Base-by-base conservation (phyloP, 208 protist genomes). In the Trypanosoma scelopori region DNA sequence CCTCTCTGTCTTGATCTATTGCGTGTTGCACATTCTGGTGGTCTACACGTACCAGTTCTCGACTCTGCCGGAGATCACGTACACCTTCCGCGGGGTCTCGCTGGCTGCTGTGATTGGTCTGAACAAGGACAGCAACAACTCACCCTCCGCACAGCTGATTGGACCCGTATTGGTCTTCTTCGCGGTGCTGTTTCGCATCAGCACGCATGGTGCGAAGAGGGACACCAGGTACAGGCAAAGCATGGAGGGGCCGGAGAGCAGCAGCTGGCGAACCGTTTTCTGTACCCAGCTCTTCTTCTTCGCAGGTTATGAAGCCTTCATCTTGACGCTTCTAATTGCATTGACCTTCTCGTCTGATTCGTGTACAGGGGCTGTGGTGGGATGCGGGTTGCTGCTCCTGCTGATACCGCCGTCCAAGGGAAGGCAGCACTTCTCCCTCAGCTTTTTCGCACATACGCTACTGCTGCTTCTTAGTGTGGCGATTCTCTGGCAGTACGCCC, bases 21-120 rank as follows among this genome's bases (percentile, higher is more conserved):
- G 70, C 32, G 47, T 69, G 13, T 39, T 76, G 30, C 70, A 76
- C 32, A 63, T 76, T 25, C 18, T 70, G 16, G 45, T 49, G 16
- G 11, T 76, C 1, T 76, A 76, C 55, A 63, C 55, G n/a, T 76
- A 69, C 47, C 22, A 69, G 28, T 76, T 71, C 55, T 74, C 59
- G 2, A 62, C 68, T 55, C 35, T 68, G 6, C 50, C 59, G 22
- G 61, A 68, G 39, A 49, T 74, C 28, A 52, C 41, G 6, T 69
- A 61, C 32, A n/a, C 16, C 0, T 43, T 72, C 30, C 20, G 32
- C 46, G 39, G 39, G 20, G 48, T 72, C 3, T 27, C 42, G 9
- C 35, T 72, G 18, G 69, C 39, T 13, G 13, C 9, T 28, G 20
- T 74, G 4, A 69, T 74, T 62, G 69, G 69, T 20, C 39, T 74